Percentiles rank a stretch among this genome's conserved stretches.
These are phyloP conservation scores for Quillaja saponaria DNA, from an alignment of 306 rosid species.

Conservation along the genomic window DNA sequence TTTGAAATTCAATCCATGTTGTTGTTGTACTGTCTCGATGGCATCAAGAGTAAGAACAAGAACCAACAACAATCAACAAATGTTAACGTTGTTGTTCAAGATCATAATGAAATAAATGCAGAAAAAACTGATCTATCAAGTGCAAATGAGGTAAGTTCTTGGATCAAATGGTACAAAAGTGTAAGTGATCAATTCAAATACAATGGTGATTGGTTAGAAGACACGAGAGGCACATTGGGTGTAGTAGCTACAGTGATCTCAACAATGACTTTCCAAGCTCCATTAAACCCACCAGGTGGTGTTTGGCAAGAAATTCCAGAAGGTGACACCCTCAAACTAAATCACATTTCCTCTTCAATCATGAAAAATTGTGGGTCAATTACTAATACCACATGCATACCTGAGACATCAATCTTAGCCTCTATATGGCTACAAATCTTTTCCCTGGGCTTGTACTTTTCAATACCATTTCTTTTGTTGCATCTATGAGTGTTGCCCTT, in stretches of 20 bases:
- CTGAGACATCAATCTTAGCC: slow-evolving; percentile 34
- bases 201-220: not conserved
- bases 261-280: not conserved
- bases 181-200: not conserved
- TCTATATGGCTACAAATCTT: not conserved
- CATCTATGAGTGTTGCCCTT: slow-evolving; percentile 22
- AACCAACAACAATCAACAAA: too few relatives aligned
- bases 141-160: too few relatives aligned
- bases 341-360: too few relatives aligned
- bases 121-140: not conserved
- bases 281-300: slow-evolving; percentile 17
- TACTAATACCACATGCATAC: not conserved
- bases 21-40: not conserved
- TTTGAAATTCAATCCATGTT: not conserved
- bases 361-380: too few relatives aligned
- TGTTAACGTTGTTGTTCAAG: too few relatives aligned
- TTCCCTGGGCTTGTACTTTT: slow-evolving; percentile 4
- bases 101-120: not conserved
- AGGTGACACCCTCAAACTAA: too few relatives aligned
- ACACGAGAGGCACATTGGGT: not conserved
- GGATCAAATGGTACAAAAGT: not conserved
- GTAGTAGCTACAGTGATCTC: slow-evolving; percentile 13
- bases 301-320: slow-evolving; percentile 25
- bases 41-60: not conserved
- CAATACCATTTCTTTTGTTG: slow-evolving; percentile 32